Conservation (phyloP, 495 filamentous ascomycete genomes). For the Talaromyces proteolyticus region DNA sequence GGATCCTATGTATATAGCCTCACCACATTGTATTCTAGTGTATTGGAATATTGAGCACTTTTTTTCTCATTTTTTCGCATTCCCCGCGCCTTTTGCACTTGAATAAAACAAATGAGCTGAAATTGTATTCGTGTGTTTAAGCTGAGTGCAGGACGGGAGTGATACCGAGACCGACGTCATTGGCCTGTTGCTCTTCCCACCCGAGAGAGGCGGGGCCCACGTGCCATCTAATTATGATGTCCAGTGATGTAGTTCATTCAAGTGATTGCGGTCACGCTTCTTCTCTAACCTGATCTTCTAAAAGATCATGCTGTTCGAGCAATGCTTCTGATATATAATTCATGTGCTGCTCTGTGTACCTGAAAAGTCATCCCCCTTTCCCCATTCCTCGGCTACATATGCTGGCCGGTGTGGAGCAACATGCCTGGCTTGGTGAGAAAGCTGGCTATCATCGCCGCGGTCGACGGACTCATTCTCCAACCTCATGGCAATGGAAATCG, state of each 20-base stretch:
- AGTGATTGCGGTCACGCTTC: neutral
- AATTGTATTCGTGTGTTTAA: too few relatives aligned
- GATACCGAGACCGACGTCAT: neutral
- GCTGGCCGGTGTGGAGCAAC: constrained; percentile 2
- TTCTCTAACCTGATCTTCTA: too few relatives aligned
- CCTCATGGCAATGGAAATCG: constrained; percentile 51
- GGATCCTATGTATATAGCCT: neutral
- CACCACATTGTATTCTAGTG: neutral
- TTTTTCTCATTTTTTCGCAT: constrained; percentile 4
- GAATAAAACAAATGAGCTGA: too few relatives aligned
- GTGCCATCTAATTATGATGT: neutral
- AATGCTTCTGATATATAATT: neutral
- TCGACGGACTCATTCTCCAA: constrained; percentile 82
- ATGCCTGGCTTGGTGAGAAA: constrained; percentile 79
- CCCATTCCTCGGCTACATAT: too few relatives aligned
- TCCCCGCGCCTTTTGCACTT: too few relatives aligned
- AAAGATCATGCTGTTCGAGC: neutral
- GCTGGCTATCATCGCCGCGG: constrained; percentile 71
- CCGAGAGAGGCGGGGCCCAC: neutral
- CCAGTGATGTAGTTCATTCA: neutral
- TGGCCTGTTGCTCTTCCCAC: too few relatives aligned
- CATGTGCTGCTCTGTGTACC: neutral
- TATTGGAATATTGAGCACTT: neutral
- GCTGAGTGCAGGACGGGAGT: too few relatives aligned
- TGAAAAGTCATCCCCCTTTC: too few relatives aligned